phyloP scores from a whole-genome alignment of 139 green algal genomes.

The Micractinium conductrix region DNA sequence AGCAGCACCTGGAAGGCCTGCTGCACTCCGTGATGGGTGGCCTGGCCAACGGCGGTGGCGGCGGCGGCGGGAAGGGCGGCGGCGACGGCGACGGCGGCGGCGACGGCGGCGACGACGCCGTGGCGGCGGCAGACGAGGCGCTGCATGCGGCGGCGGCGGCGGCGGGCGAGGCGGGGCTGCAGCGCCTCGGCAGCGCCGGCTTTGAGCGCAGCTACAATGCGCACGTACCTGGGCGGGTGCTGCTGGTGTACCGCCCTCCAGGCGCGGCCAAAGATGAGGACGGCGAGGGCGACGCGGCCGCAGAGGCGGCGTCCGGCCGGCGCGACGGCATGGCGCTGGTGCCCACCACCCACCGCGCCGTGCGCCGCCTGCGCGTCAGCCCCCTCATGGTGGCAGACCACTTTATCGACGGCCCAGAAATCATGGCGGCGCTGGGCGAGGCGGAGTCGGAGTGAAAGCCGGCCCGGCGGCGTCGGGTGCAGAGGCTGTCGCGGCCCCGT shows the following conservation, averaged over 20 bases:
- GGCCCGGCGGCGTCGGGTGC: no score
- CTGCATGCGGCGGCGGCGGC: neutral
- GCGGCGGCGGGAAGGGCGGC: neutral
- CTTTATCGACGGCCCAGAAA: constrained; percentile 15
- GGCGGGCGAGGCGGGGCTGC: neutral
- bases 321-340: neutral
- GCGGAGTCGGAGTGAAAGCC: no score
- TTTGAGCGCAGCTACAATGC: constrained; percentile 25
- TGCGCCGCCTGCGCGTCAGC: constrained; percentile 19
- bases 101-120: neutral
- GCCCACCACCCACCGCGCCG: neutral
- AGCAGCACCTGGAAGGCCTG: constrained; percentile 5
- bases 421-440: neutral
- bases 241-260: neutral
- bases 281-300: neutral
- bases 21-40: neutral
- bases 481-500: no score
- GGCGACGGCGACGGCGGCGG: neutral
- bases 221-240: constrained; percentile 1
- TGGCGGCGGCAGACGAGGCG: neutral
- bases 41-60: neutral
- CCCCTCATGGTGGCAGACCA: constrained; percentile 23
- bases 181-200: constrained; percentile 9
- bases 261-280: neutral
- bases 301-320: neutral